Percentiles rank a stretch among this genome's conserved stretches.
These are phyloP conservation scores for Sporothrix phasma DNA, from an alignment of 2,329 filamentous ascomycete genomes.

Conservation along the genomic window DNA sequence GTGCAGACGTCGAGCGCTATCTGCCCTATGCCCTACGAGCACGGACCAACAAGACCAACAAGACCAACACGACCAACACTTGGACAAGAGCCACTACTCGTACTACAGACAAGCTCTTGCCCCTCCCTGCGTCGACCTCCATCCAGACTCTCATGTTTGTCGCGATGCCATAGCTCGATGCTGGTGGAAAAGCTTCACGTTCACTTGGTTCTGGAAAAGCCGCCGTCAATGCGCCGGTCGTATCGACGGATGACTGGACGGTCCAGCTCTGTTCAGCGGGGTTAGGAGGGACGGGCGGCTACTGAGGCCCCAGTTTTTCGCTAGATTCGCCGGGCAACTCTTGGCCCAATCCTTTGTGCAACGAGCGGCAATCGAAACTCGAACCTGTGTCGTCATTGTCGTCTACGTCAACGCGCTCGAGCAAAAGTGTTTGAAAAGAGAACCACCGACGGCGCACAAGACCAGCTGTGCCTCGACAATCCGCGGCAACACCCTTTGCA, in stretches of 20 bases:
- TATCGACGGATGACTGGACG: neutral
- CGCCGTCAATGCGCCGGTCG: neutral
- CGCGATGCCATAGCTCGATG: neutral
- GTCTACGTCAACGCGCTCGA: neutral
- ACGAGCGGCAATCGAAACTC: neutral
- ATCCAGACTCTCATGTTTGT: neutral
- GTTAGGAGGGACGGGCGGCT: neutral
- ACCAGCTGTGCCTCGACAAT: neutral
- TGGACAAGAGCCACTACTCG: no score
- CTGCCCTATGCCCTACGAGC: neutral
- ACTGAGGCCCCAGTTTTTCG: neutral
- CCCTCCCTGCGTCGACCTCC: neutral
- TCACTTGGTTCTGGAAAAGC: neutral
- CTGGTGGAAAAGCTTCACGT: neutral
- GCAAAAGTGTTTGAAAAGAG: neutral
- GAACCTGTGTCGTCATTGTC: neutral
- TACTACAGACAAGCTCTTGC: no score
- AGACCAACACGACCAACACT: no score
- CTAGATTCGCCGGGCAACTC: neutral
- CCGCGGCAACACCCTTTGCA: neutral
- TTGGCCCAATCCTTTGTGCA: neutral
- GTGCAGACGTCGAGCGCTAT: neutral
- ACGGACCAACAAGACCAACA: neutral
- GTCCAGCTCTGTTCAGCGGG: constrained; percentile 1
- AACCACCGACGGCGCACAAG: neutral